Evolutionary conservation across 2,329 filamentous ascomycete genomes (phyloP).

Genomic region (Chaetothyriales sp.): DNA sequence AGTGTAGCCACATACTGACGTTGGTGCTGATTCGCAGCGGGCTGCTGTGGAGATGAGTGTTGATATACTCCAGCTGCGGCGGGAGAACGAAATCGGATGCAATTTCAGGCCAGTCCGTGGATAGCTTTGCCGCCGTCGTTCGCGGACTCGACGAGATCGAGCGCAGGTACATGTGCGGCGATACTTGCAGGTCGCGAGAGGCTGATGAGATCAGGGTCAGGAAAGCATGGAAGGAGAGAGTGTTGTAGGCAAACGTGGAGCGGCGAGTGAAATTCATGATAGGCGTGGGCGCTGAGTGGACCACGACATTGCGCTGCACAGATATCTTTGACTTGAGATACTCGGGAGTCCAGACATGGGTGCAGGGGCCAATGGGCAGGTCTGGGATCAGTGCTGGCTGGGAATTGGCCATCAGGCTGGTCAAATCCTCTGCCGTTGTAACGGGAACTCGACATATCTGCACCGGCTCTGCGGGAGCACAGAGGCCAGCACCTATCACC

Average conservation of each 20-base stretch:
- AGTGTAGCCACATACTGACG: constrained; percentile 81
- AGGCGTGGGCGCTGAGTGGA: constrained; percentile 52
- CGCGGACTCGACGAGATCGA: constrained; percentile 57
- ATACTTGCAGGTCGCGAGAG: constrained; percentile 23
- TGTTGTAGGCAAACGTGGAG: constrained; percentile 59
- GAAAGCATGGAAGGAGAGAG: constrained; percentile 52
- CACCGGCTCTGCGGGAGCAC: constrained; percentile 2
- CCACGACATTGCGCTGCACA: constrained; percentile 46
- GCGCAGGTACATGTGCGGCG: constrained; percentile 53
- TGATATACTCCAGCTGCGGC: constrained; percentile 41
- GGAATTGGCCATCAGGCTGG: constrained; percentile 39
- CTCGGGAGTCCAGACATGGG: constrained; percentile 49
- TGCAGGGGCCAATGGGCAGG: constrained; percentile 53
- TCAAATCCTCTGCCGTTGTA: constrained; percentile 35
- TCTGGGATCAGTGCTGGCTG: constrained; percentile 52
- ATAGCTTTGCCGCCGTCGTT: constrained; percentile 53
- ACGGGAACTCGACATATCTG: not conserved
- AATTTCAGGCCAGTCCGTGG: constrained; percentile 55
- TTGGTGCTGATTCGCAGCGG: constrained; percentile 64
- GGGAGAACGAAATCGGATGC: constrained; percentile 57
- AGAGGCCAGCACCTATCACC: constrained; percentile 6
- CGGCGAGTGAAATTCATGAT: constrained; percentile 70
- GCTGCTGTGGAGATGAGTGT: constrained; percentile 56
- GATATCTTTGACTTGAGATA: constrained; percentile 53
- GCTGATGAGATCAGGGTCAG: constrained; percentile 36